phyloP scores from a whole-genome alignment of 1,139 yeast genomes.

The Scheffersomyces lignicola region DNA sequence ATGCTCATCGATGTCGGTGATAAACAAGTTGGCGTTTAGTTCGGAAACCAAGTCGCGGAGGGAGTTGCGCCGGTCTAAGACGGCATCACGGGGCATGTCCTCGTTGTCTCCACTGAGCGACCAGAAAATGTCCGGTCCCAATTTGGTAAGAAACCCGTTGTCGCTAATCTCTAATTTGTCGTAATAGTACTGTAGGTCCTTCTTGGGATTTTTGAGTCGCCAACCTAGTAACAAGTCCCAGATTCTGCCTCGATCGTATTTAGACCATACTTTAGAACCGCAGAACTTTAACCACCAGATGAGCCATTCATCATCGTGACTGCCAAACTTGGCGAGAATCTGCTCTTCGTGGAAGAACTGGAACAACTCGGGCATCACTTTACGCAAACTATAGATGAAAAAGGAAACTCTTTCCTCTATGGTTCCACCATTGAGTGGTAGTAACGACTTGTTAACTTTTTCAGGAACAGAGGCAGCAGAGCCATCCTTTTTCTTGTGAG shows the following conservation, averaged over 20 bases:
- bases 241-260: conserved; percentile 77
- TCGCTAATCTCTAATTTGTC: conserved; percentile 29
- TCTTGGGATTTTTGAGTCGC: conserved; percentile 50
- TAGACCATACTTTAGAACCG: conserved; percentile 87
- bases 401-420: conserved; percentile 69
- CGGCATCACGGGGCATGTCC: conserved; percentile 13
- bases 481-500: conserved; percentile 9
- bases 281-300: conserved; percentile 94
- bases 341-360: conserved; percentile 82
- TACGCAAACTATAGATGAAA: conserved; percentile 67
- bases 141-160: conserved; percentile 24
- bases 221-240: conserved; percentile 90
- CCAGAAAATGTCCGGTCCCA: conserved; percentile 51
- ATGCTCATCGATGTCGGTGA: conserved; percentile 2
- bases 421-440: conserved; percentile 64
- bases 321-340: conserved; percentile 58
- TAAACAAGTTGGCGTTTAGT: conserved; percentile 17
- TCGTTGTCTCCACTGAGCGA: conserved; percentile 19
- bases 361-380: conserved; percentile 72
- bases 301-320: conserved; percentile 83
- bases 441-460: conserved; percentile 34
- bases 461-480: conserved; percentile 9
- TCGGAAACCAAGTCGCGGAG: conserved; percentile 35
- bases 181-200: conserved; percentile 31
- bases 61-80: conserved; percentile 20